Percentiles rank a stretch among this genome's conserved stretches.
Evolutionary conservation across 805 yeast genomes (phyloP).

Genomic region (Starmerella ratchasimensis): DNA sequence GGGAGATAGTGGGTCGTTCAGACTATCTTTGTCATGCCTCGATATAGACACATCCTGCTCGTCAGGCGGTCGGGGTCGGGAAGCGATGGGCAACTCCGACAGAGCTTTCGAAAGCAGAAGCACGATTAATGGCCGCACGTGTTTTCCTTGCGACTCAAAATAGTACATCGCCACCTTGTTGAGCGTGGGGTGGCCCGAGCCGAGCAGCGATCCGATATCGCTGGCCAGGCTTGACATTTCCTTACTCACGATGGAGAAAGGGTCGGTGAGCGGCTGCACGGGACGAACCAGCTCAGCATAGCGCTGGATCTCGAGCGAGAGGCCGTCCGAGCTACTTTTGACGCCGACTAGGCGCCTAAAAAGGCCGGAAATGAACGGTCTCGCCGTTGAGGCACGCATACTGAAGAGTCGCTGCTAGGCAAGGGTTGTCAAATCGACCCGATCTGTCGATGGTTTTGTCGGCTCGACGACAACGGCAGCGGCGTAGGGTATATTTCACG

Average conservation of each 20-base stretch:
- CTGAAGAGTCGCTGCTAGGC: too few species aligned
- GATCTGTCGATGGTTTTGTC: too few species aligned
- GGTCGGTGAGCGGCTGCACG: constrained; percentile 46
- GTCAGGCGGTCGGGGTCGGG: constrained; percentile 50
- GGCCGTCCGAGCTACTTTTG: constrained; percentile 10
- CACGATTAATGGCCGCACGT: constrained; percentile 83
- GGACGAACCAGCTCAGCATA: constrained; percentile 26
- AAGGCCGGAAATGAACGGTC: constrained; percentile 7
- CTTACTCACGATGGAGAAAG: constrained; percentile 76
- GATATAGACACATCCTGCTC: constrained; percentile 22
- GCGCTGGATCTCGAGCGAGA: constrained; percentile 20
- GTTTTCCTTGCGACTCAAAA: constrained; percentile 92
- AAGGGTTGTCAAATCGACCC: too few species aligned
- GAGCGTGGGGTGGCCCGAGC: constrained; percentile 86
- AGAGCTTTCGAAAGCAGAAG: constrained; percentile 70
- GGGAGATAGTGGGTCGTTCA: constrained; percentile 50
- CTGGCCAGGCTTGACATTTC: constrained; percentile 85
- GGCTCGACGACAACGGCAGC: too few species aligned
- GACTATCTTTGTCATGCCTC: constrained; percentile 18
- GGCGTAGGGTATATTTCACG: too few species aligned
- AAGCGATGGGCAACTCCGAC: constrained; percentile 49
- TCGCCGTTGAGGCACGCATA: constrained; percentile 4
- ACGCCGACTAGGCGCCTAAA: constrained; percentile 10
- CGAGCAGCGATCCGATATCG: constrained; percentile 74
- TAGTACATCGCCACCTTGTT: constrained; percentile 89